Conservation (phyloP, 129 eudicot genomes). For the Apium graveolens region DNA sequence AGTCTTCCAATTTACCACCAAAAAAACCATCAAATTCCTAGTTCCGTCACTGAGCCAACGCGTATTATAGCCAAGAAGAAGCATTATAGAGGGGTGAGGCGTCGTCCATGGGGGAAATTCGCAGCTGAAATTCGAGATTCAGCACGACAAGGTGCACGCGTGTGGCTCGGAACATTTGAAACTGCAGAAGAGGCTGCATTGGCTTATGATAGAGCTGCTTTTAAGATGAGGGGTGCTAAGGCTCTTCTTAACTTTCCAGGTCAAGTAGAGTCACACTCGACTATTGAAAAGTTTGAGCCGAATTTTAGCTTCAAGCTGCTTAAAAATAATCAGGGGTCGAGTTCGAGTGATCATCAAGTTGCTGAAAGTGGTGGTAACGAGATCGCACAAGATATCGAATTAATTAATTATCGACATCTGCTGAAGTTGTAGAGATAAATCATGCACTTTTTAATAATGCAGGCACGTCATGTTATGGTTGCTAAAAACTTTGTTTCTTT, state of each 20-base stretch:
- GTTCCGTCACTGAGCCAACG: slow-evolving; percentile 20
- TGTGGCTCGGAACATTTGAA: slow-evolving; percentile 81
- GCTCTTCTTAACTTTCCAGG: slow-evolving; percentile 68
- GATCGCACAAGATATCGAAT: slow-evolving; percentile 14
- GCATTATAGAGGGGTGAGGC: slow-evolving; percentile 75
- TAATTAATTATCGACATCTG: slow-evolving; percentile 20
- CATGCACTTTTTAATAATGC: too few relatives aligned
- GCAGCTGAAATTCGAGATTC: slow-evolving; percentile 89
- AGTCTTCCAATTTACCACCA: not conserved
- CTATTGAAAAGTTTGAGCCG: slow-evolving; percentile 9
- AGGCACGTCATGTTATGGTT: not conserved
- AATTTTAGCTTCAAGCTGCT: slow-evolving; percentile 14
- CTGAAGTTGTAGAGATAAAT: slow-evolving; percentile 14
- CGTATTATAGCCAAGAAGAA: slow-evolving; percentile 28
- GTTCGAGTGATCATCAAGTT: slow-evolving; percentile 15
- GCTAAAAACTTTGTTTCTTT: not conserved
- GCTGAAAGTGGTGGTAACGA: slow-evolving; percentile 2
- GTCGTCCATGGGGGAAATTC: slow-evolving; percentile 76
- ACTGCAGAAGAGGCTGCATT: slow-evolving; percentile 77
- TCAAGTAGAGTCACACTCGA: slow-evolving; percentile 21
- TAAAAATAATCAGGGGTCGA: slow-evolving; percentile 13
- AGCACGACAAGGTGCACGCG: slow-evolving; percentile 41
- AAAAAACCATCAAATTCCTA: not conserved
- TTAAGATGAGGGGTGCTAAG: slow-evolving; percentile 64
- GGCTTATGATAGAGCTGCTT: slow-evolving; percentile 80